Percentiles rank a stretch among this genome's conserved stretches.
phyloP scores from a whole-genome alignment of 1,284 basidiomycete species.

The Boletus sp. region DNA sequence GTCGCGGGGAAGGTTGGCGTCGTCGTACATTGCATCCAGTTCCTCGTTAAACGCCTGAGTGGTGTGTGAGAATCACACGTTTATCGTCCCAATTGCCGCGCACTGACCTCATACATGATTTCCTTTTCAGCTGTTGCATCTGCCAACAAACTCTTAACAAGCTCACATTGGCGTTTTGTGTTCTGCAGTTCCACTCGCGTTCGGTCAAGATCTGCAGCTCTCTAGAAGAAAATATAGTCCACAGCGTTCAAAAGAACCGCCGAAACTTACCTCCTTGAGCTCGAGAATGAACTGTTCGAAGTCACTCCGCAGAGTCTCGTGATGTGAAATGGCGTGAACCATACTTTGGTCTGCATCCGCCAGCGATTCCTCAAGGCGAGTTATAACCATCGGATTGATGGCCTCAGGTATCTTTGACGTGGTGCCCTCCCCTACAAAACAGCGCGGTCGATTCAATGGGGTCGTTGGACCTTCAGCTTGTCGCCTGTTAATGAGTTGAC shows the following conservation, averaged over 20 bases:
- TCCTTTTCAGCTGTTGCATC: slow-evolving; percentile 84
- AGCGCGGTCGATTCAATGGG: slow-evolving; percentile 43
- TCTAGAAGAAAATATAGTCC: slow-evolving; percentile 35
- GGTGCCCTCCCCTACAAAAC: slow-evolving; percentile 27
- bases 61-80: slow-evolving; percentile 12
- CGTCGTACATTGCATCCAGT: slow-evolving; percentile 83
- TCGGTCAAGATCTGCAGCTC: slow-evolving; percentile 54
- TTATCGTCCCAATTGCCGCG: not conserved
- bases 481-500: slow-evolving; percentile 59
- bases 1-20: slow-evolving; percentile 69
- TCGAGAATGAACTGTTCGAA: slow-evolving; percentile 47
- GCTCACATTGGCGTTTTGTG: slow-evolving; percentile 67
- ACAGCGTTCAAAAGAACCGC: not conserved
- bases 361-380: slow-evolving; percentile 47
- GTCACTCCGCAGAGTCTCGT: slow-evolving; percentile 49
- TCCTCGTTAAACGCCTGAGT: slow-evolving; percentile 86
- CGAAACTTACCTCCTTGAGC: slow-evolving; percentile 51
- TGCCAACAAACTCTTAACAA: slow-evolving; percentile 69
- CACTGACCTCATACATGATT: slow-evolving; percentile 81
- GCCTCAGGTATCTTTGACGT: slow-evolving; percentile 22
- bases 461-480: slow-evolving; percentile 43
- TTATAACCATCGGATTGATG: slow-evolving; percentile 29
- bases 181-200: slow-evolving; percentile 63
- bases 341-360: slow-evolving; percentile 57
- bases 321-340: slow-evolving; percentile 44